Conservation (phyloP, 139 green algal genomes). For the Mychonastes homosphaera region DNA sequence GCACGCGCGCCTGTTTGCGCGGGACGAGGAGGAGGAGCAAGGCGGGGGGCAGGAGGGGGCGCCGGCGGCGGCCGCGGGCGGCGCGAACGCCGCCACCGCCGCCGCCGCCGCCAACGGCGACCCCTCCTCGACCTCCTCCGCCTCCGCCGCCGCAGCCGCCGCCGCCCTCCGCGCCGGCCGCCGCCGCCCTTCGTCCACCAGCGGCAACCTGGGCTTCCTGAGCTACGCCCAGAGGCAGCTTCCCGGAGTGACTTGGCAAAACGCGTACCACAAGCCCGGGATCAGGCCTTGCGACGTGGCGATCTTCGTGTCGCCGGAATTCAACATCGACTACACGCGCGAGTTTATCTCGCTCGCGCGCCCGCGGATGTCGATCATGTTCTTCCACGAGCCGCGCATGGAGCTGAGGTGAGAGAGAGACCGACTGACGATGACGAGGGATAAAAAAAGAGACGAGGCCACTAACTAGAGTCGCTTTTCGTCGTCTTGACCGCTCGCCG, state of each 20-base stretch:
- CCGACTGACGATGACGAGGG: too few relatives aligned
- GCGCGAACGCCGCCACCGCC: not conserved
- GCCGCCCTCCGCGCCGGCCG: not conserved
- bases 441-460: too few relatives aligned
- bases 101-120: not conserved
- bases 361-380: constrained; percentile 13
- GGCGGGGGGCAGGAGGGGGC: not conserved
- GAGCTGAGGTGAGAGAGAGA: constrained; percentile 8
- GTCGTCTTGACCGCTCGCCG: too few relatives aligned
- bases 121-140: not conserved
- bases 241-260: not conserved
- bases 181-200: not conserved
- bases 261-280: constrained; percentile 15
- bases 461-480: too few relatives aligned
- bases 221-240: too few relatives aligned
- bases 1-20: not conserved
- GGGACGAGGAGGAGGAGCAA: not conserved
- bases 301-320: constrained; percentile 17
- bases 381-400: constrained; percentile 22
- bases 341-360: constrained; percentile 6
- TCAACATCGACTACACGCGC: constrained; percentile 18
- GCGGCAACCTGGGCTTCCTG: too few relatives aligned
- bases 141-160: not conserved
- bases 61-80: not conserved
- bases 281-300: constrained; percentile 15